Evolutionary conservation across 345 rosid genomes (phyloP).

Genomic region (Carallia brachiata): DNA sequence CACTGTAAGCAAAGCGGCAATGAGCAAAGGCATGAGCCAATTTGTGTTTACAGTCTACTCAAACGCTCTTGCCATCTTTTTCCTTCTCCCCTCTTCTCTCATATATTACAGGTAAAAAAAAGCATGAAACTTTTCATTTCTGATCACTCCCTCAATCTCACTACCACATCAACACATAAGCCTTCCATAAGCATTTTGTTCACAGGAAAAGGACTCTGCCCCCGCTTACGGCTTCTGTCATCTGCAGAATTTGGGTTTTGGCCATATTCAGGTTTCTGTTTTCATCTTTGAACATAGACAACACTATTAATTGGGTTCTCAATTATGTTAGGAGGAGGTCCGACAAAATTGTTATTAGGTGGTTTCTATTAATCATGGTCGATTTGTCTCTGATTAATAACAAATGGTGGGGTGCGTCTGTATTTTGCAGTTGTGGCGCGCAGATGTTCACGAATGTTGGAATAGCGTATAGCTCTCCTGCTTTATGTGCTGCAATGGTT

Average conservation of each 20-base stretch:
- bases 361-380: too few relatives aligned
- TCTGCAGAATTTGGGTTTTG: slow-evolving; percentile 7
- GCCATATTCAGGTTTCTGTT: background rate
- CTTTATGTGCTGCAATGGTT: slow-evolving; percentile 16
- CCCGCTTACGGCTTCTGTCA: background rate
- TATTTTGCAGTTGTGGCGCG: background rate
- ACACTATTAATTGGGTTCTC: too few relatives aligned
- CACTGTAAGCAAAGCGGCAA: slow-evolving; percentile 30
- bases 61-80: slow-evolving; percentile 22
- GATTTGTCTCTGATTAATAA: too few relatives aligned
- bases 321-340: too few relatives aligned
- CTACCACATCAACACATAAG: background rate
- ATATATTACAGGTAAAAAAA: slow-evolving; percentile 32
- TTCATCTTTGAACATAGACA: too few relatives aligned
- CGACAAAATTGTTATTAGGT: too few relatives aligned
- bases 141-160: too few relatives aligned
- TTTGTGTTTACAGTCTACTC: slow-evolving; percentile 27
- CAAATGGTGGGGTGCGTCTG: too few relatives aligned
- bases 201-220: slow-evolving; percentile 13
- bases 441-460: slow-evolving; percentile 19
- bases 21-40: slow-evolving; percentile 27
- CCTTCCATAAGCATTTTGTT: background rate
- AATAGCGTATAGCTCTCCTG: slow-evolving; percentile 22
- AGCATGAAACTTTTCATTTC: background rate
- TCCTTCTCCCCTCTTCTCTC: slow-evolving; percentile 26